Conservation (phyloP, 2,329 filamentous ascomycete genomes). For the Verticillium nonalfalfae region DNA sequence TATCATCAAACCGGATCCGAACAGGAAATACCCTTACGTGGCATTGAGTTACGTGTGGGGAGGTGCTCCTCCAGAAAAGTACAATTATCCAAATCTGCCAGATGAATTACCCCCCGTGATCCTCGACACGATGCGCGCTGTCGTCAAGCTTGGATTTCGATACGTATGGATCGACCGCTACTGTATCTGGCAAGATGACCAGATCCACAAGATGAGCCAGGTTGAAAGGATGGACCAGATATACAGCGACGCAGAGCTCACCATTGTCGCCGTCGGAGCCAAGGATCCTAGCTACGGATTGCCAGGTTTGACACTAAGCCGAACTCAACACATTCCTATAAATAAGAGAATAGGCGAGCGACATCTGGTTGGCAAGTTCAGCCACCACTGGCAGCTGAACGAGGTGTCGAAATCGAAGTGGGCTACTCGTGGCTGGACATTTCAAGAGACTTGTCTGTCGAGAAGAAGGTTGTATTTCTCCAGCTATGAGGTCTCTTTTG, state of each 20-base stretch:
- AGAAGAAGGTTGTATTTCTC: conserved; percentile 30
- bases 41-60: conserved; percentile 30
- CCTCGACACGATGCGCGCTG: conserved; percentile 20
- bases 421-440: conserved; percentile 30
- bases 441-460: conserved; percentile 29
- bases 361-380: background rate
- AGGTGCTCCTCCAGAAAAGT: background rate
- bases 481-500: conserved; percentile 30
- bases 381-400: background rate
- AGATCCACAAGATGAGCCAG: conserved; percentile 21
- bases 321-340: conserved; percentile 21
- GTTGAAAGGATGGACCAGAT: conserved; percentile 27
- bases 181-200: conserved; percentile 23
- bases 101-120: conserved; percentile 1
- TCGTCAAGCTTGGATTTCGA: conserved; percentile 22
- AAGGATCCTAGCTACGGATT: conserved; percentile 26
- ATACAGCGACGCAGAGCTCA: conserved; percentile 25
- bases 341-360: conserved; percentile 8
- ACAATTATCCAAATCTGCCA: background rate
- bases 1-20: background rate
- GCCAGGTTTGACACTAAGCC: conserved; percentile 22
- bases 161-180: conserved; percentile 33
- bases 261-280: conserved; percentile 30
- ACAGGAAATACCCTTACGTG: conserved; percentile 12
- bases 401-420: conserved; percentile 24